Base-by-base conservation (phyloP, 345 rosid genomes). In the Eucalyptus erythrocorys region DNA sequence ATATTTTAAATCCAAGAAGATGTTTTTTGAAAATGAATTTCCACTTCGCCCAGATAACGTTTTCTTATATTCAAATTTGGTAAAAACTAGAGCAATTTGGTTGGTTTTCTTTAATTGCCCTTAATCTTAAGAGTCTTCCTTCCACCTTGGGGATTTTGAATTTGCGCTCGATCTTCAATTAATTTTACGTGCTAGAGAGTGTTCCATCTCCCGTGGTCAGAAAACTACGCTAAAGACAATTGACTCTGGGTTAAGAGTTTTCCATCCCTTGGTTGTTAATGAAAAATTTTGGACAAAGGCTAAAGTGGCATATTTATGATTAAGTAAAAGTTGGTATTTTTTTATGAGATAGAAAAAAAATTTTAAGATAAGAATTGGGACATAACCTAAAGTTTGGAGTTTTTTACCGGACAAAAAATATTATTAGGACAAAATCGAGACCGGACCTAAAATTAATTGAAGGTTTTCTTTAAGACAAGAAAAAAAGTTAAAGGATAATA, bases 291-390 rank as follows among this genome's bases (percentile, higher is more conserved):
- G 30, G 13, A 55, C 6, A 8, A 26, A 24, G 13, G 30, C 24
- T 24, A 9, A 55, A n/a, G 16, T 0, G 19, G 5, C 37, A 13
- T n/a, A 64, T n/a, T 13, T 64, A 10, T 1, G 3, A 13, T 64
- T 1, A 30, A 4, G 3, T 30, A n/a, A 13, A 30, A 64, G 2
- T 4, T 4, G 1, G 4, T 2, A 6, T 9, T 32, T 3, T n/a
- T 32, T 32, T 66, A 8, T 0, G 6, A 61, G 10, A 22, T 0
- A 51, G 1, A 61, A 61, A 12, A 30, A 6, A 4, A 7, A 3
- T 1, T 21, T 53, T 53, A 53, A 24, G 13, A 30, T 55, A 55
- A 55, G 12, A 55, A 55, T 55, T 9, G 30, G 6, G 30, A 22
- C 3, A 55, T 1, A 9, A 55, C 0, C 1, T 55, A 55, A 24